A percentile compares a stretch with the other conserved stretches of the same genome.
These are phyloP conservation scores for Mycena sanguinolenta DNA, from an alignment of 768 basidiomycete genomes.

Conservation along the genomic window DNA sequence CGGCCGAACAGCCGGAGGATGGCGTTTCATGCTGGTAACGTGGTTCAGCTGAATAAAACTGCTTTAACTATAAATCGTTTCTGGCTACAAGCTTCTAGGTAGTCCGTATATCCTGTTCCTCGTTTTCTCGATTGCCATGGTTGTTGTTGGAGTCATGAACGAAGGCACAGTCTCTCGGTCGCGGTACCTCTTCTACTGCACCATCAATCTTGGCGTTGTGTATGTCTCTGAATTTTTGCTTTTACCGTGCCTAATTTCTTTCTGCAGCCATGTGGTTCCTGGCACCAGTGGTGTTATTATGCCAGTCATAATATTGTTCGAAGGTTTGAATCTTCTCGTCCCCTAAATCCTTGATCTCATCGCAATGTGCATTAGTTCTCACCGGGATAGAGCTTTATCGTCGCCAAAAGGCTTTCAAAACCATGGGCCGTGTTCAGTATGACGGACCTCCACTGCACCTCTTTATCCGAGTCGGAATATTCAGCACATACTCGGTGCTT, in stretches of 20 bases:
- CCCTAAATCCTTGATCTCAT: too few species aligned
- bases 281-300: conserved; percentile 10
- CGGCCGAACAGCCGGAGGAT: background rate
- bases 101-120: conserved; percentile 17
- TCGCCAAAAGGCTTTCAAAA: conserved; percentile 10
- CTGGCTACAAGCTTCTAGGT: conserved; percentile 3
- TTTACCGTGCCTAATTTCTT: background rate
- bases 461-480: conserved; percentile 12
- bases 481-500: conserved; percentile 16
- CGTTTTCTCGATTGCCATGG: conserved; percentile 1
- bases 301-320: background rate
- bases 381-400: conserved; percentile 23
- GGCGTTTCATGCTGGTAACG: conserved; percentile 13
- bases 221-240: background rate
- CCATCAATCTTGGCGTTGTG: conserved; percentile 16
- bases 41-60: background rate
- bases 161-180: conserved; percentile 17
- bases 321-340: background rate
- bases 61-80: background rate
- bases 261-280: conserved; percentile 5
- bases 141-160: conserved; percentile 3
- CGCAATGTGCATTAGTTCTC: conserved; percentile 16
- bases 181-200: conserved; percentile 25
- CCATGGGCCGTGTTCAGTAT: background rate
- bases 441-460: background rate